Evolutionary conservation across 2,329 filamentous ascomycete species (phyloP), one percentile per base, ranked within the genome.

Genomic region (Knufia fluminis): DNA sequence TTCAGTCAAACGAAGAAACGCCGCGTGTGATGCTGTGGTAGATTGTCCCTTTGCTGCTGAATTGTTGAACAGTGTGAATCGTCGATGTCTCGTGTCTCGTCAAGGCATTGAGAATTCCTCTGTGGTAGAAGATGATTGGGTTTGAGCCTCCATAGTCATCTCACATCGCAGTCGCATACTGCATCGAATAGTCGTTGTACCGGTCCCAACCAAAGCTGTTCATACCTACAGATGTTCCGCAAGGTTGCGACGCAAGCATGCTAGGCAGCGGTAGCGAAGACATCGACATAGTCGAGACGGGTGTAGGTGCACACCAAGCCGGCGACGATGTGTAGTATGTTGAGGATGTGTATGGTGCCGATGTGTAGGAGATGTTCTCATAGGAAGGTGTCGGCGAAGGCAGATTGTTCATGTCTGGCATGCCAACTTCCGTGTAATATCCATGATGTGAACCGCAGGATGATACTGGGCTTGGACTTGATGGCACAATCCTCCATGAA

Each of bases 401-500:
- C 52, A 92, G 71, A 60, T 85, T 80, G 48, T 77, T 71, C 23
- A 84, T 75, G 52, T 90, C 83, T 65, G 77, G 80, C 71, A 94
- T 74, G 62, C 76, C 77, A 73, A 94, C 82, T 64, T 78, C 82
- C 54, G 83, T 79, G 90, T 90, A 96, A 66, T 91, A 78, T 46
- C 81, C 78, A 51, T 80, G 76, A 60, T 78, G 75, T 48, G 82
- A 83, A 64, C 92, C 87, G 64, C 76, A 77, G 48, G 83, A 84
- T 28, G 85, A 83, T 35, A 85, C 80, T 46, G 86, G 80, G 66
- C 82, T 87, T 46, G 89, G 86, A 62, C 87, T 95, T 48, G 91
- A 96, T 41, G 90, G 86, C 49, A 96, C 74, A 58, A 96, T 82
- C 67, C 85, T 88, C 91, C 91, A 97, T 50, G 86, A 77, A 54